Evolutionary conservation across 805 yeast genomes (phyloP).

Genomic region (Schwanniomyces yamadae): DNA sequence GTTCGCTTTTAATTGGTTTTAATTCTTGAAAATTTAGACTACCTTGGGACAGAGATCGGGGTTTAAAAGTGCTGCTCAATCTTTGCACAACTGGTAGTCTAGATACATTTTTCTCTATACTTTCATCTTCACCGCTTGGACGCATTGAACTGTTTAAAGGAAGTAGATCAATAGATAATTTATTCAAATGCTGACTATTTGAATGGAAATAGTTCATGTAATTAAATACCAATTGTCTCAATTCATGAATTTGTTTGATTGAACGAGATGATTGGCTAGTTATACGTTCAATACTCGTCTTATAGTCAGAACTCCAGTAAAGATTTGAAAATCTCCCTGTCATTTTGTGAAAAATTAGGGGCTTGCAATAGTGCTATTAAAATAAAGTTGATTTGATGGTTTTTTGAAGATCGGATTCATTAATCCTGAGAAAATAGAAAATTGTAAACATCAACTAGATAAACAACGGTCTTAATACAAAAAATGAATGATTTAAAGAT

Average conservation of each 20-base stretch:
- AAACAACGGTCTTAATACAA: background rate
- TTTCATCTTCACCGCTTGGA: constrained; percentile 3
- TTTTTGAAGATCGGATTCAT: constrained; percentile 1
- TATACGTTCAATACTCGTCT: constrained; percentile 33
- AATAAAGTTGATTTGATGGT: background rate
- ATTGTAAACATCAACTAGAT: constrained; percentile 1
- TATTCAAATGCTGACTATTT: constrained; percentile 33
- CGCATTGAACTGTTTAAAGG: constrained; percentile 23
- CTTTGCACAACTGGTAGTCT: constrained; percentile 1
- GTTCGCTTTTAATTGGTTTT: constrained; percentile 4
- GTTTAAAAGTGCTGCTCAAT: constrained; percentile 1
- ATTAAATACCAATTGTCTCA: constrained; percentile 34
- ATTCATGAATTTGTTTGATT: constrained; percentile 39
- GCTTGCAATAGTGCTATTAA: background rate
- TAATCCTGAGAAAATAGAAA: constrained; percentile 1
- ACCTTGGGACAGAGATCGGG: constrained; percentile 3
- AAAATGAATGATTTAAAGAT: background rate
- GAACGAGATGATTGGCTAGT: constrained; percentile 30
- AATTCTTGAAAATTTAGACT: background rate
- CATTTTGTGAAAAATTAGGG: constrained; percentile 4
- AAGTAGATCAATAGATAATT: constrained; percentile 23
- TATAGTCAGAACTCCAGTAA: constrained; percentile 44
- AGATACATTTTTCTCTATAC: background rate
- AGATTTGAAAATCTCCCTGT: constrained; percentile 27
- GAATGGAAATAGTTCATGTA: constrained; percentile 36